Evolutionary conservation across 2,329 filamentous ascomycete species (phyloP).

Genomic region (Diaporthe humulicola): DNA sequence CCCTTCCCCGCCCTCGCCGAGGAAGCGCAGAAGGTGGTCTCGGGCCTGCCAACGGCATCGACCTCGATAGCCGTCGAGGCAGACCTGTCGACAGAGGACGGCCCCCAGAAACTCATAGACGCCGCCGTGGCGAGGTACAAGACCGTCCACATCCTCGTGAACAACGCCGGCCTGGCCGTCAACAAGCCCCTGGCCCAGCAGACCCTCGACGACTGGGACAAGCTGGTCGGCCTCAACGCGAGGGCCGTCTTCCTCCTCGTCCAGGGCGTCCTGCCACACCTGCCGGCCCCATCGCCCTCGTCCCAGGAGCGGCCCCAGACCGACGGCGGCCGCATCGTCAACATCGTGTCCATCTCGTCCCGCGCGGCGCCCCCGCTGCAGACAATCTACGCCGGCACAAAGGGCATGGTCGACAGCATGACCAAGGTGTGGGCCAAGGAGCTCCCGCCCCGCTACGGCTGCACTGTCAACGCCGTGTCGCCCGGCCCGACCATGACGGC

Average conservation of each 20-base stretch:
- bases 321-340: constrained; percentile 55
- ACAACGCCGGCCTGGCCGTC: constrained; percentile 53
- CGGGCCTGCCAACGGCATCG: constrained; percentile 46
- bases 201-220: constrained; percentile 54
- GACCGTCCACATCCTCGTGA: constrained; percentile 55
- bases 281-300: constrained; percentile 45
- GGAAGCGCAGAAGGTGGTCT: constrained; percentile 48
- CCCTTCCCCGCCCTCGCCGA: constrained; percentile 49
- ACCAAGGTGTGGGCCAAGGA: constrained; percentile 60
- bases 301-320: constrained; percentile 15
- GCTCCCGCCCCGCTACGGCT: constrained; percentile 58
- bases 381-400: constrained; percentile 63
- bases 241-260: constrained; percentile 58
- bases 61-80: constrained; percentile 55
- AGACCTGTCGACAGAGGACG: constrained; percentile 54
- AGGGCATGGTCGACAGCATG: constrained; percentile 63
- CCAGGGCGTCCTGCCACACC: constrained; percentile 53
- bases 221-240: constrained; percentile 56
- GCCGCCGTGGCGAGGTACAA: constrained; percentile 51
- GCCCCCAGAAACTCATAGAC: constrained; percentile 52
- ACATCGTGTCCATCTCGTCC: constrained; percentile 55
- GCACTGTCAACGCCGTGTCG: constrained; percentile 59
- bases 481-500: constrained; percentile 58
- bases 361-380: constrained; percentile 52
- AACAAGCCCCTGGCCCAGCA: constrained; percentile 54